Base-by-base conservation (phyloP, 2,329 filamentous ascomycete genomes). In the Aureobasidium namibiae region DNA sequence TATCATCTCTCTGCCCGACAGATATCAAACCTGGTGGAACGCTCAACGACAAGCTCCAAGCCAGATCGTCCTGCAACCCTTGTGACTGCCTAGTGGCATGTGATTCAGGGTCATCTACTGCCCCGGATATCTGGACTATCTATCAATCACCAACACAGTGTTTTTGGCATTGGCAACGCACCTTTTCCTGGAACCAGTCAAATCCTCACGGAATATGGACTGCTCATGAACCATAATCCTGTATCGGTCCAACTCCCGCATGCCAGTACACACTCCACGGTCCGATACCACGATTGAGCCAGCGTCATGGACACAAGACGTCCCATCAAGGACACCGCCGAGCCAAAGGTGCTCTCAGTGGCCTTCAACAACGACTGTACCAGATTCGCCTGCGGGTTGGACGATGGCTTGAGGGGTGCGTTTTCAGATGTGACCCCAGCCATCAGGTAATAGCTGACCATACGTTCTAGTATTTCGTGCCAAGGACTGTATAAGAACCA, bases 291-390 rank as follows among this genome's bases (percentile, higher is more conserved):
- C 45, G n/a, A n/a, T 49, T 36, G 14, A 31, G 14, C 18, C 31
- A 42, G 31, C 23, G 21, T 33, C 41, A 99, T 97, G 94, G 94
- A 97, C 72, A 95, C 91, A 44, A 83, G 92, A 61, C 88, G 88
- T 56, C 84, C 89, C 60, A 90, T 97, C 69, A 90, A 95, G 76
- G 84, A 85, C 53, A 85, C 89, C 18, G 81, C 80, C 44, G 84
- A 86, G 57, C 87, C 88, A 4, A 82, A 86, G 62, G 92, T 91
- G 11, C 81, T 96, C 38, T 95, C 90, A 14, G 84, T 87, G 46
- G 84, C 88, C 9, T 96, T 96, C 77, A 97, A 96, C 70, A 81
- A 84, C 67, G 89, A 94, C 71, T 83, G 83, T 64, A 92, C 84
- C 66, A 92, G 88, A 69, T 97, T 97, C 73, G 83, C 90, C 26